These are phyloP conservation scores for Glaciozyma antarctica DNA, from an alignment of 768 basidiomycete species.

Conservation along the genomic window DNA sequence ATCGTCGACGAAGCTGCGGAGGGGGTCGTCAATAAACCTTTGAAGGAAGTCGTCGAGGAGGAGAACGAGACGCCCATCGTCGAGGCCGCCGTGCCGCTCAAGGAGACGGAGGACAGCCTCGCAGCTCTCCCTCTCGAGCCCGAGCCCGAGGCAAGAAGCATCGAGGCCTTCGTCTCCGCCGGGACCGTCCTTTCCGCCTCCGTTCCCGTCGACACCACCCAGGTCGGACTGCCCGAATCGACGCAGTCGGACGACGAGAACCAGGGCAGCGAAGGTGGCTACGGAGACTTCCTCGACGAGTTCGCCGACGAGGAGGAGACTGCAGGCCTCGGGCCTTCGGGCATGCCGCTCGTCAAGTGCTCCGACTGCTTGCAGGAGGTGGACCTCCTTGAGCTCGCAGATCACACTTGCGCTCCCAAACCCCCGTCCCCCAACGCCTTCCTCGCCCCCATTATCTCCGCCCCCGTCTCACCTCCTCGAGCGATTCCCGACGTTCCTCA, in stretches of 20 bases:
- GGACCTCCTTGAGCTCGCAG: conserved; percentile 12
- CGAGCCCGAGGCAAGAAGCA: neutral
- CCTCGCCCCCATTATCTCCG: no score
- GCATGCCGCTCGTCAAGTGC: conserved; percentile 18
- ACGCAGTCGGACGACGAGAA: neutral
- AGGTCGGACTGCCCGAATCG: neutral
- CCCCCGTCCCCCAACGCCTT: no score
- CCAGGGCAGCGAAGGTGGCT: neutral
- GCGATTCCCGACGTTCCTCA: no score
- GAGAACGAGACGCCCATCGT: neutral
- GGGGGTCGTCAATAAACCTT: no score
- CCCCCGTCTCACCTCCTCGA: no score
- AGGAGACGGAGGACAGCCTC: neutral
- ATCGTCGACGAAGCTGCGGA: no score
- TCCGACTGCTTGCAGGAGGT: conserved; percentile 14
- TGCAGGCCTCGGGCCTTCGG: neutral
- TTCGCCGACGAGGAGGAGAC: neutral
- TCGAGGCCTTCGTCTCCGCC: no score
- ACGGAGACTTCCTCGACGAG: neutral
- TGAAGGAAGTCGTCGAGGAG: no score
- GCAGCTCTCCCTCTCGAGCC: neutral
- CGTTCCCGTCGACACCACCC: neutral
- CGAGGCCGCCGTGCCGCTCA: neutral
- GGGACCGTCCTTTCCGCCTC: neutral
- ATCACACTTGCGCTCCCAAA: neutral